Evolutionary conservation across 257 asterid genomes (phyloP).

Genomic region (Ehretia macrophylla): DNA sequence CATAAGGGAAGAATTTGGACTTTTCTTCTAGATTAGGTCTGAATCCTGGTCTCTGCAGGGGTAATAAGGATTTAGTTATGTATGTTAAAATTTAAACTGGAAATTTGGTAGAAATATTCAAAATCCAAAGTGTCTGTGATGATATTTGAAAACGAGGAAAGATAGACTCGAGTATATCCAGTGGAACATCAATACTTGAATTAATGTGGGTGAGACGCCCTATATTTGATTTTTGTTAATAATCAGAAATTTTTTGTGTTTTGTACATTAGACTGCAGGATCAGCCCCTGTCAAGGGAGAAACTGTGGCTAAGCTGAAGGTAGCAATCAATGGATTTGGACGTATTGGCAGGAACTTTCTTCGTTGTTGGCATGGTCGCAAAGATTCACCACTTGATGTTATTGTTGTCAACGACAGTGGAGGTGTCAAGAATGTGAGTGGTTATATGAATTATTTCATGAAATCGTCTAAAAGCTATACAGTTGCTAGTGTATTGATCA

Average conservation of each 20-base stretch:
- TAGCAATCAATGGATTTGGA: constrained; percentile 89
- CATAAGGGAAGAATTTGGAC: too few relatives aligned
- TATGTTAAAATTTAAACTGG: too few relatives aligned
- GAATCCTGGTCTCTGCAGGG: too few relatives aligned
- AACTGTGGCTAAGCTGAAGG: constrained; percentile 80
- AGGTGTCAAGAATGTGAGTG: constrained; percentile 81
- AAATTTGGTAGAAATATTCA: too few relatives aligned
- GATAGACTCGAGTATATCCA: too few relatives aligned
- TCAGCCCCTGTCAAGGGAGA: constrained; percentile 61
- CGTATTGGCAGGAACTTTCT: constrained; percentile 96
- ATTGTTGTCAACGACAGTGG: constrained; percentile 85
- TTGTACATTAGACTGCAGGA: constrained; percentile 43
- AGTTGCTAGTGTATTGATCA: not conserved
- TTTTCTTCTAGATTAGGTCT: too few relatives aligned
- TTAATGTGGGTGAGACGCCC: not conserved
- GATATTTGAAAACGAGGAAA: too few relatives aligned
- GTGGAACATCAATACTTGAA: too few relatives aligned
- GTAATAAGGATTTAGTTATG: too few relatives aligned
- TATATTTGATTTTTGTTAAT: not conserved
- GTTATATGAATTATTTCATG: not conserved
- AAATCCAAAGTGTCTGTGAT: too few relatives aligned
- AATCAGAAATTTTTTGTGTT: constrained; percentile 7
- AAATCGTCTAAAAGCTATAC: not conserved
- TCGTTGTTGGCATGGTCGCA: constrained; percentile 94
- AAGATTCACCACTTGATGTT: constrained; percentile 89